Base-by-base conservation (phyloP, 2,329 filamentous ascomycete species). In the Verticillium alfalfae region DNA sequence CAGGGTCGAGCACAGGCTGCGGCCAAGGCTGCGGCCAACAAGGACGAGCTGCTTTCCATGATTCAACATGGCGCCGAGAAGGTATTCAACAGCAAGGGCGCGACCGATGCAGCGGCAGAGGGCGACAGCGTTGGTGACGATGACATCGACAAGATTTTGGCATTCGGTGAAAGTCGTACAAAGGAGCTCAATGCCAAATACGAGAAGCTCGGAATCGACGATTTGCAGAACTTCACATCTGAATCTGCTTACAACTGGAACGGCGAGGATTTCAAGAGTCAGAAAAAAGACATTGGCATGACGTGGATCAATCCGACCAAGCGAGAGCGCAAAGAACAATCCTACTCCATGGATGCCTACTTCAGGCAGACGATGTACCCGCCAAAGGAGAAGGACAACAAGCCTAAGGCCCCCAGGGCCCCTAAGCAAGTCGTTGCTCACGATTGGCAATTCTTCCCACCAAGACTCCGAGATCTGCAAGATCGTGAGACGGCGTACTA, bases 191-290 rank as follows among this genome's bases (percentile, higher is more conserved):
- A 93, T 72, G 89, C 91, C 67, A 94, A 93, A 75, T 99, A 98
- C 70, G 95, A 98, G 74, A 96, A 97, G 73, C 87, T 99, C 49
- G 95, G 96, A 66, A 90, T 99, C 36, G 95, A 99, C 73, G 95
- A 99, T 68, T 78, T 99, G 54, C 95, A 99, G 73, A 98, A 98
- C 72, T 99, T 99, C 76, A 95, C 90, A 1, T 97, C 94, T 0
- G 95, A 99, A 70, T 97, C 92, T 60, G 93, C 96, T 0, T 99
- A 99, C 70, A 95, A 98, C 72, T 99, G 96, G 96, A 99, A 99
- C 66, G 95, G 95, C 56, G 89, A 98, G 77, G 94, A 94, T 70
- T 99, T 99, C 73, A 91, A 93, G 60, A 91, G 90, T 62, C 86
- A 89, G 72, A 96, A 96, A 79, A 96, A 96, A 75, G 92, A 96